Base-by-base conservation (phyloP, 495 filamentous ascomycete species). In the Hyphodiscus hymeniophilus region DNA sequence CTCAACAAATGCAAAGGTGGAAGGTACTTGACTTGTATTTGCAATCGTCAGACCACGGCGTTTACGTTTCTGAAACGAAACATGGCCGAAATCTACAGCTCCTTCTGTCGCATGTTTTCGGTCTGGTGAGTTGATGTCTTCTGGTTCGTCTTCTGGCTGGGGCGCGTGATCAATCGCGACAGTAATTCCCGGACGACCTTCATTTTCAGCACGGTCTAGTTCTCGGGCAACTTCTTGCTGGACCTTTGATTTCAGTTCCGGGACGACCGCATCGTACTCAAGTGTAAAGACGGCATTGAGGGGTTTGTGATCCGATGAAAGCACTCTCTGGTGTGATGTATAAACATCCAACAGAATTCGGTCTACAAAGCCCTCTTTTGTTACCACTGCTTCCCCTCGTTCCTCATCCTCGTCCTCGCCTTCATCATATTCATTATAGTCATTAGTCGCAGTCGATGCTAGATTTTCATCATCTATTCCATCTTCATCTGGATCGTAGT, bases 291-390 rank as follows among this genome's bases (percentile, higher is more conserved):
- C 66, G 7, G 87, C 85, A 50, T 78, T 76, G 8, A 97, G 60
- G 0, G 94, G 94, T 62, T 99, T 99, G 62, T 99, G 94, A 61
- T 99, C 94, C 3, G 91, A 96, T 2, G 94, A 94, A 11, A 85
- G 72, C 12, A 97, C 79, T 20, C 84, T 77, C 61, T 95, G 90
- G 58, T 95, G 87, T 2, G 91, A 88, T 2, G 80, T 78, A 62
- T 99, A 99, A 45, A 71, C 59, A 30, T 91, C 80, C 15, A 89
- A 71, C 22, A 63, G 68, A 44, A 94, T 76, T 21, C 71, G 66
- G 50, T 87, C 81, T 22, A 81, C 68, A 45, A 69, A 79, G 0
- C 74, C 75, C 28, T 77, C 74, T 42, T 75, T 73, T 5, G 74
- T 75, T 1, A 66, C 38, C 2, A 80, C 68, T 12, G 66, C 48